Conservation (phyloP, 2,329 filamentous ascomycete species). For the Verticillium longisporum region DNA sequence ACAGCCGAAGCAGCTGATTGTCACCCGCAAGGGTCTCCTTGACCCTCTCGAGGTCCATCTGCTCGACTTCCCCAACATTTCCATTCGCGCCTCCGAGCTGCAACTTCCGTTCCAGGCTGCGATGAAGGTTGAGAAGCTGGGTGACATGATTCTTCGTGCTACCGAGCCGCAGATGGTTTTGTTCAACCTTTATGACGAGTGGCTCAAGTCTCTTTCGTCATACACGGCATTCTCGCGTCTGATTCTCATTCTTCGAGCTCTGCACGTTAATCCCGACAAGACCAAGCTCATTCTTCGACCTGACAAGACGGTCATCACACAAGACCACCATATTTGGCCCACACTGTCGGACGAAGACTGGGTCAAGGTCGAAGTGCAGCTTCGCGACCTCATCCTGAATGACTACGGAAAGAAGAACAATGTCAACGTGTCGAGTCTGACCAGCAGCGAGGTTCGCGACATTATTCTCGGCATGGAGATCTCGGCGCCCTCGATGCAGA, state of each 20-base stretch:
- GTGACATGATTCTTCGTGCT: slow-evolving; percentile 96
- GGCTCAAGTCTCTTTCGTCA: slow-evolving; percentile 96
- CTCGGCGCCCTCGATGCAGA: slow-evolving; percentile 92
- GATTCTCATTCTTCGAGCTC: slow-evolving; percentile 83
- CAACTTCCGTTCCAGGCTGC: slow-evolving; percentile 98
- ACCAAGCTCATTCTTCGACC: slow-evolving; percentile 91
- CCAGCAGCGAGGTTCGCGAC: slow-evolving; percentile 92
- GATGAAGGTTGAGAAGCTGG: slow-evolving; percentile 99
- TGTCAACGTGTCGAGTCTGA: slow-evolving; percentile 95
- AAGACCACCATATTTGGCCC: slow-evolving; percentile 99
- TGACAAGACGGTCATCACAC: slow-evolving; percentile 96
- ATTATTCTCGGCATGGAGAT: slow-evolving; percentile 99
- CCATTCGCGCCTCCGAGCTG: slow-evolving; percentile 92
- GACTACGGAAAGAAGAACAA: slow-evolving; percentile 99
- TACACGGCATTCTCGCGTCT: slow-evolving; percentile 97
- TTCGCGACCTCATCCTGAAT: slow-evolving; percentile 92
- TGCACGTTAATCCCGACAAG: slow-evolving; percentile 98
- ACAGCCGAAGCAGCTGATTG: slow-evolving; percentile 97
- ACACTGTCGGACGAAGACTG: slow-evolving; percentile 90
- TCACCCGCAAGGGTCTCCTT: slow-evolving; percentile 92
- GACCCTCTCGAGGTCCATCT: slow-evolving; percentile 96
- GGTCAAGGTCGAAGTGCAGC: slow-evolving; percentile 98
- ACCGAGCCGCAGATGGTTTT: slow-evolving; percentile 99
- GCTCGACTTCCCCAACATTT: slow-evolving; percentile 98
- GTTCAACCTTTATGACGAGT: slow-evolving; percentile 98